These are phyloP conservation scores for Biscutella auriculata DNA, from an alignment of 441 rosid genomes.

Conservation along the genomic window DNA sequence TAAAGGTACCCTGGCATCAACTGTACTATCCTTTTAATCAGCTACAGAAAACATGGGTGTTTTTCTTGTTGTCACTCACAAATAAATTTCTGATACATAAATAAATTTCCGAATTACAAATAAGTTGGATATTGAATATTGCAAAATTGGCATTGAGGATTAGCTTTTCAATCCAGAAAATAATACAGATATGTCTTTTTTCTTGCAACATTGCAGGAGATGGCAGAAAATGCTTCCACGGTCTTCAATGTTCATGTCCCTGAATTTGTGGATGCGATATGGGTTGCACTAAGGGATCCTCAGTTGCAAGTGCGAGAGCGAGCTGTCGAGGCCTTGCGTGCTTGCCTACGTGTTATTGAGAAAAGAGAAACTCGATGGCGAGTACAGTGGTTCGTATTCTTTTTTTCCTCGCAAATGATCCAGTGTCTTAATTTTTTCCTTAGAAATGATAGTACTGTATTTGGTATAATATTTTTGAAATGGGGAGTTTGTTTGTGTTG, in stretches of 20 bases:
- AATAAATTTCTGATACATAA: neutral
- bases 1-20: slow-evolving; percentile 47
- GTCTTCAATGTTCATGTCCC: slow-evolving; percentile 96
- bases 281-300: slow-evolving; percentile 98
- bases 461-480: slow-evolving; percentile 1
- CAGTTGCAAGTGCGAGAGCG: slow-evolving; percentile 76
- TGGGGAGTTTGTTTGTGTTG: neutral
- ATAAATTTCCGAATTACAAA: neutral
- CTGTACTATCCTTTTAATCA: neutral
- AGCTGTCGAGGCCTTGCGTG: slow-evolving; percentile 98
- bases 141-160: neutral
- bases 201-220: slow-evolving; percentile 52
- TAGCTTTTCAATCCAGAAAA: neutral
- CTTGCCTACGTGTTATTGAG: slow-evolving; percentile 98
- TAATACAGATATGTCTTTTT: slow-evolving; percentile 6
- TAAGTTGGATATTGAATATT: neutral
- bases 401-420: neutral
- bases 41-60: neutral
- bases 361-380: slow-evolving; percentile 99
- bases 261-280: slow-evolving; percentile 94
- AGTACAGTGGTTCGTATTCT: slow-evolving; percentile 75
- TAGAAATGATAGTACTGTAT: neutral
- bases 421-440: slow-evolving; percentile 7
- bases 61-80: neutral
- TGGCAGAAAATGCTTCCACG: slow-evolving; percentile 99